These are phyloP conservation scores for Populus davidiana DNA, from an alignment of 345 rosid species.

Conservation along the genomic window DNA sequence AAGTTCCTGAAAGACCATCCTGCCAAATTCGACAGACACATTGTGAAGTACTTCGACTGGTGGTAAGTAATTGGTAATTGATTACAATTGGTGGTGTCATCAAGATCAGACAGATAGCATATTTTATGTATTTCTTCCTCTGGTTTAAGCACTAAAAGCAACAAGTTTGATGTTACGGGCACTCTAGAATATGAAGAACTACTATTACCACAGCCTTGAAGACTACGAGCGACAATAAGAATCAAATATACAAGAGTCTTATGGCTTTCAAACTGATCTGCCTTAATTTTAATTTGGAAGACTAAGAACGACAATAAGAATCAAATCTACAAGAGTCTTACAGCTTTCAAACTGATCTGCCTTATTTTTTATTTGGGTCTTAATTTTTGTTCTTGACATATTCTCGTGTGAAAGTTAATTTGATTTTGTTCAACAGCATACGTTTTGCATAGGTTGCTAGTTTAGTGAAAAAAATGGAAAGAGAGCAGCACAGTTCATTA, in stretches of 20 bases:
- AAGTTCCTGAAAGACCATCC: constrained; percentile 76
- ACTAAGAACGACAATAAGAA: too few relatives aligned
- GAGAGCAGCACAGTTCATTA: neutral
- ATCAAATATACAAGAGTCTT: neutral
- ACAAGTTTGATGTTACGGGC: neutral
- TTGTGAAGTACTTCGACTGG: constrained; percentile 1
- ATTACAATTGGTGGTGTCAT: neutral
- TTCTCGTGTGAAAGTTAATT: neutral
- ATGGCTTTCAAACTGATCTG: neutral
- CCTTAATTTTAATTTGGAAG: too few relatives aligned
- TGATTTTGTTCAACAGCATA: neutral
- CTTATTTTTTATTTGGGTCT: neutral
- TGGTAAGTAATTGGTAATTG: neutral
- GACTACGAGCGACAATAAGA: neutral
- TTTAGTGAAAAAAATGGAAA: neutral
- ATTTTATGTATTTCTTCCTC: neutral
- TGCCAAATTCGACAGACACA: constrained; percentile 35
- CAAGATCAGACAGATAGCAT: neutral
- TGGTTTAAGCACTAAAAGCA: neutral
- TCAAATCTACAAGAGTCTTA: too few relatives aligned
- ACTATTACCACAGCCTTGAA: neutral
- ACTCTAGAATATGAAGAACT: neutral
- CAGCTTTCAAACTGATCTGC: too few relatives aligned
- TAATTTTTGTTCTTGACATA: neutral
- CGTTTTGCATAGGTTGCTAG: neutral